Evolutionary conservation across 805 yeast genomes (phyloP).

Genomic region (Alloascoidea hylecoeti): DNA sequence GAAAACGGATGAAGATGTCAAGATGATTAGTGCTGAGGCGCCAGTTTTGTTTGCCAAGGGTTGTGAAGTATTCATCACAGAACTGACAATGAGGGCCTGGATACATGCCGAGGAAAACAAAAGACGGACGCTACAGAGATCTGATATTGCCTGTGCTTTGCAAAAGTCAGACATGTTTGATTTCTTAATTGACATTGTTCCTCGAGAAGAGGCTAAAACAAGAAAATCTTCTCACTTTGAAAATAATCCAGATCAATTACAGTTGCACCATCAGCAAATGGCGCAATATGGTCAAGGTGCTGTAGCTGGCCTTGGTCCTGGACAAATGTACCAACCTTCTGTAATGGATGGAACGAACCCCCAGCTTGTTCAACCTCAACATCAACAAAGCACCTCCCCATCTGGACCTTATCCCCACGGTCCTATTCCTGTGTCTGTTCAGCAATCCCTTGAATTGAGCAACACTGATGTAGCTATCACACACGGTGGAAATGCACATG

Average conservation of each 20-base stretch:
- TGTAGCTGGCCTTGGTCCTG: no score
- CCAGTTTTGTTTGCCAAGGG: conserved; percentile 97
- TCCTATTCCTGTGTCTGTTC: no score
- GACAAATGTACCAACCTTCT: no score
- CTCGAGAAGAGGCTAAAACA: conserved; percentile 68
- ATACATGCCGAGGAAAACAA: conserved; percentile 95
- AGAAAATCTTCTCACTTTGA: conserved; percentile 9
- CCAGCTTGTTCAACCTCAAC: no score
- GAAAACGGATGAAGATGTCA: conserved; percentile 95
- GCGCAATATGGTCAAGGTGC: conserved; percentile 3
- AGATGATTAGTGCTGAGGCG: conserved; percentile 97
- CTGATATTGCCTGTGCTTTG: conserved; percentile 90
- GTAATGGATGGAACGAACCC: no score
- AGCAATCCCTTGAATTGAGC: no score
- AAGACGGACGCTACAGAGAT: conserved; percentile 84
- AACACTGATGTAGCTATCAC: no score
- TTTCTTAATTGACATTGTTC: conserved; percentile 89
- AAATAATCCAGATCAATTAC: neutral
- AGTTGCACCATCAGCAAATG: neutral
- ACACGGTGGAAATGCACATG: no score
- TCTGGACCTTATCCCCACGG: no score
- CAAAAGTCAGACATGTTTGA: conserved; percentile 96
- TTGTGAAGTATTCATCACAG: conserved; percentile 94
- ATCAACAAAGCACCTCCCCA: no score
- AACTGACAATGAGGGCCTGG: conserved; percentile 97